These are phyloP conservation scores for Luzula sylvatica DNA, from an alignment of 176 grass and related monocot genomes.

Conservation along the genomic window DNA sequence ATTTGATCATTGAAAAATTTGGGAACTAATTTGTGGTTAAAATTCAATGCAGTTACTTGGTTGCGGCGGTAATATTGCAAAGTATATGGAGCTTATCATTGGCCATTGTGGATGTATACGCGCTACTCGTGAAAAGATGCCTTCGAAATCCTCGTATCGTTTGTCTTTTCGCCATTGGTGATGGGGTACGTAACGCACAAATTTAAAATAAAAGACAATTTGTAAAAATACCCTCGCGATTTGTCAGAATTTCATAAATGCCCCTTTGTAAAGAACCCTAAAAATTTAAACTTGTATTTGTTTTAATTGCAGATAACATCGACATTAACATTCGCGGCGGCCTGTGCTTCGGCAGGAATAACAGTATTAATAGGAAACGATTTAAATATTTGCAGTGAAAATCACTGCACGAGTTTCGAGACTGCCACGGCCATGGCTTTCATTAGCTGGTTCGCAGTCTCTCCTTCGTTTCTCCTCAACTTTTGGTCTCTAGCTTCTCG, in stretches of 20 bases:
- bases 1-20: too few species aligned
- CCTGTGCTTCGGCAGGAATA: constrained; percentile 63
- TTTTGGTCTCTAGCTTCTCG: constrained; percentile 46
- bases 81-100: constrained; percentile 64
- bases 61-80: constrained; percentile 64
- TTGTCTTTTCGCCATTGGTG: constrained; percentile 60
- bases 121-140: constrained; percentile 74
- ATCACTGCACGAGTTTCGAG: constrained; percentile 63
- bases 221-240: too few species aligned
- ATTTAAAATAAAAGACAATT: too few species aligned
- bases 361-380: constrained; percentile 70
- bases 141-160: constrained; percentile 48
- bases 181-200: constrained; percentile 32
- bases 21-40: constrained; percentile 6
- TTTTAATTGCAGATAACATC: constrained; percentile 72
- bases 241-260: too few species aligned
- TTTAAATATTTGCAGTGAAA: constrained; percentile 50
- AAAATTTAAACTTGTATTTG: too few species aligned
- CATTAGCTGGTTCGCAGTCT: constrained; percentile 68
- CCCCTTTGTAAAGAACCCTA: too few species aligned
- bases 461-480: constrained; percentile 58
- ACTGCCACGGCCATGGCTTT: constrained; percentile 73
- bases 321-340: constrained; percentile 46
- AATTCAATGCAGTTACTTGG: constrained; percentile 42
- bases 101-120: constrained; percentile 77